A percentile compares a stretch with the other conserved stretches of the same genome.
Evolutionary conservation across 177 flowering plant species (phyloP).

Genomic region (Tripterygium wilfordii): DNA sequence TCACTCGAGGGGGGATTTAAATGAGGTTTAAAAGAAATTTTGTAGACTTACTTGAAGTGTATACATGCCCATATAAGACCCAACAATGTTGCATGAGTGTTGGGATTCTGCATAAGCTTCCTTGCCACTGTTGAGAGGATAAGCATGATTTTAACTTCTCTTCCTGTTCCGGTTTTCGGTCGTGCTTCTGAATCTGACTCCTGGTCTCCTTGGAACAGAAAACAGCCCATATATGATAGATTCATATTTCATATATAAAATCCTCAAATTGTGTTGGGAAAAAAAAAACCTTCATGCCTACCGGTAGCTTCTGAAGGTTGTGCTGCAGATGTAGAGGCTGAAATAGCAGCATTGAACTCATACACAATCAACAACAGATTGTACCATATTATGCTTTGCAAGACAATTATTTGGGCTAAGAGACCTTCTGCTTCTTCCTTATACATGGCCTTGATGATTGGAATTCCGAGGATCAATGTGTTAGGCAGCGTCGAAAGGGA

Average conservation of each 20-base stretch:
- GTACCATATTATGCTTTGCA: conserved; percentile 78
- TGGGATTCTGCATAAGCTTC: conserved; percentile 73
- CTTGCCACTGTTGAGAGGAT: conserved; percentile 48
- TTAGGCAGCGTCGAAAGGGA: conserved; percentile 74
- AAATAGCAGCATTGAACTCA: conserved; percentile 50
- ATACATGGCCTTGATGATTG: conserved; percentile 68
- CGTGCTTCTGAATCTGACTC: conserved; percentile 32
- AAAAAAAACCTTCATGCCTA: conserved; percentile 8
- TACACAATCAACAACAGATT: conserved; percentile 58
- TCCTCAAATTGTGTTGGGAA: not conserved
- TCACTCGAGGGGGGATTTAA: not conserved
- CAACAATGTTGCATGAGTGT: conserved; percentile 58
- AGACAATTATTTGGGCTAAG: conserved; percentile 61
- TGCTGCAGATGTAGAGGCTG: conserved; percentile 17
- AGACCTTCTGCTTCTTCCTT: conserved; percentile 47
- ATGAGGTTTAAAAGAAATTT: not conserved
- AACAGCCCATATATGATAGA: not conserved
- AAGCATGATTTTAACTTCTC: conserved; percentile 26
- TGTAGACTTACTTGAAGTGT: conserved; percentile 41
- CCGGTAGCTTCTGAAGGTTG: conserved; percentile 35
- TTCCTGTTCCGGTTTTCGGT: conserved; percentile 17
- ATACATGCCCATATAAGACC: conserved; percentile 75
- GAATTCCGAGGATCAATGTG: conserved; percentile 76
- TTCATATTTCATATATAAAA: not conserved
- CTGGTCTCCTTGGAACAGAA: conserved; percentile 22